These are phyloP conservation scores for Kwoniella botswanensis DNA, from an alignment of 768 basidiomycete genomes.

Conservation along the genomic window DNA sequence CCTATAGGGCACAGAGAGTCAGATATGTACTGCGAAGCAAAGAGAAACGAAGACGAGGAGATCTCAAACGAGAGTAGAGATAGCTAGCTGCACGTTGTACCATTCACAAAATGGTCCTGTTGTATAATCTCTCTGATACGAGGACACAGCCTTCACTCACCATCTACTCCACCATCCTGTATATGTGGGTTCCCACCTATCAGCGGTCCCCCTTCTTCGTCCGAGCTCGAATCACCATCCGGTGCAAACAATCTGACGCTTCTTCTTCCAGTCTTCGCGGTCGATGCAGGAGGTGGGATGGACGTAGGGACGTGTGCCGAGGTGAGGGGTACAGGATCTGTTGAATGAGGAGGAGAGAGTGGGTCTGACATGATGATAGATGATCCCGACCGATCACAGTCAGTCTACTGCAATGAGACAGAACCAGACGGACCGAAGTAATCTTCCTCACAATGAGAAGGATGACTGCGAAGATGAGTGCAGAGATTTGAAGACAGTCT, in stretches of 20 bases:
- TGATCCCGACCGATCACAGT: background rate
- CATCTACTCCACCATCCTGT: constrained; percentile 19
- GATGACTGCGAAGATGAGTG: too few species aligned
- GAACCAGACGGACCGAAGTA: background rate
- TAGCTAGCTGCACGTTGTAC: too few species aligned
- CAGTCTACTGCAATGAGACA: background rate
- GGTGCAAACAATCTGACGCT: constrained; percentile 27
- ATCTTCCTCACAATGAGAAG: too few species aligned
- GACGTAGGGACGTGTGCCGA: background rate
- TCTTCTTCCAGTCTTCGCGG: constrained; percentile 16
- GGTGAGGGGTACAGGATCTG: constrained; percentile 4
- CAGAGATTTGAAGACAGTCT: too few species aligned
- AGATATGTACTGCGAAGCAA: background rate
- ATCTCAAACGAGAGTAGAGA: too few species aligned
- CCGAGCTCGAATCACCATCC: constrained; percentile 34
- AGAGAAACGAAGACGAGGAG: too few species aligned
- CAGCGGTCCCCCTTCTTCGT: constrained; percentile 26
- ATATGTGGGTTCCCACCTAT: background rate
- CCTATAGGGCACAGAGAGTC: constrained; percentile 4
- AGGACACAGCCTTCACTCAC: constrained; percentile 13
- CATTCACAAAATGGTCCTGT: too few species aligned
- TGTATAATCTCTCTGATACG: too few species aligned
- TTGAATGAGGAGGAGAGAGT: background rate
- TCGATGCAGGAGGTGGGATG: constrained; percentile 1
- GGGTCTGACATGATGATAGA: constrained; percentile 6